These are phyloP conservation scores for Vitis cinerea DNA, from an alignment of 164 flowering plant genomes.

Conservation along the genomic window DNA sequence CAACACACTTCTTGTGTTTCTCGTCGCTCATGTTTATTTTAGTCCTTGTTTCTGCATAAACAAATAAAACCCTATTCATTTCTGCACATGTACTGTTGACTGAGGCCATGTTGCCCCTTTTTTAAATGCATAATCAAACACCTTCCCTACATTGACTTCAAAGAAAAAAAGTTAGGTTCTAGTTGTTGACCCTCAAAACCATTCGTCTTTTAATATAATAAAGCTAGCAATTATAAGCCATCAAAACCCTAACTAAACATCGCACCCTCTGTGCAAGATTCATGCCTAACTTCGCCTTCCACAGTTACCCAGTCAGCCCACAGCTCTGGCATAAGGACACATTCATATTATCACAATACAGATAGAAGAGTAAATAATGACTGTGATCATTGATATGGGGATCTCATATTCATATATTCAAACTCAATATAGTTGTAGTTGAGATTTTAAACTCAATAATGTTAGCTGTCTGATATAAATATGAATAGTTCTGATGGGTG, in stretches of 20 bases:
- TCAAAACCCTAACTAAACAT: not conserved
- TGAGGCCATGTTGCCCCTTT: conserved; percentile 44
- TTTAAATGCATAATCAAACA: conserved; percentile 29
- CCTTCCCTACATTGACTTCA: conserved; percentile 28
- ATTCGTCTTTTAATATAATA: conserved; percentile 5
- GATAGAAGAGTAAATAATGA: not conserved
- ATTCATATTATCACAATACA: not conserved
- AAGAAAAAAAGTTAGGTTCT: conserved; percentile 16
- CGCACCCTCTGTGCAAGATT: conserved; percentile 14
- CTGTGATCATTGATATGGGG: no score
- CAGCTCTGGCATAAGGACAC: conserved; percentile 10
- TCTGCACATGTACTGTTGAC: conserved; percentile 64
- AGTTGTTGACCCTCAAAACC: conserved; percentile 30
- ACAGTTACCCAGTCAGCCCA: conserved; percentile 6
- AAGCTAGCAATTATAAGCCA: conserved; percentile 1
- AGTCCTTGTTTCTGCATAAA: conserved; percentile 4
- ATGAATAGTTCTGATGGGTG: no score
- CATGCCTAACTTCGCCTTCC: conserved; percentile 12
- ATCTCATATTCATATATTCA: no score
- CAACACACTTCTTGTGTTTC: not conserved
- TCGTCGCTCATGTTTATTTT: not conserved
- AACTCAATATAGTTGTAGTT: no score
- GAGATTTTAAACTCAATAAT: no score
- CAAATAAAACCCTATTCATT: conserved; percentile 6
- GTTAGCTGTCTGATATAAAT: no score